Evolutionary conservation across 805 yeast species (phyloP), one percentile per base, ranked within the genome.

Genomic region (Metschnikowia lochheadii): DNA sequence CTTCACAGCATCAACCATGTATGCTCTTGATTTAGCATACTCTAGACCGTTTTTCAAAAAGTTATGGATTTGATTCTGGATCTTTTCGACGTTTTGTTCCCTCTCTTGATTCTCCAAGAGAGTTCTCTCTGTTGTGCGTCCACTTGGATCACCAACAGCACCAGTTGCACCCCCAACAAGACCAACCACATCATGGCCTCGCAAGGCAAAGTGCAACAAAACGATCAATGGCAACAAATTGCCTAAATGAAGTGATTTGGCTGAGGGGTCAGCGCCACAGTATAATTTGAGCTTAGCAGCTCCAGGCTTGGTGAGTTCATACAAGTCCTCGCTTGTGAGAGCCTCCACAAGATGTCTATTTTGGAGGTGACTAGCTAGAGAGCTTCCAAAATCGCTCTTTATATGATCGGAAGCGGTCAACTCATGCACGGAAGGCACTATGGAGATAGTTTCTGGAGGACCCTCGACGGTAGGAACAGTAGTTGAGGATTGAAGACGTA

Each of bases 261-360:
- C 98, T 0, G 96, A 84, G 1, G 99, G 99, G 63, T 94, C 99
- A 0, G 97, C 97, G 10, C 99, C 99, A 65, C 96, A 85, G 66
- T 92, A 92, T 6, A 89, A 66, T 8, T 84, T 82, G 11, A 87
- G 59, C 56, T 73, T 76, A 34, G 66, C 31, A 21, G 48, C 49
- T 3, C 55, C 59, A 2, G 51, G 62, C 26, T 62, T 58, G 2
- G 76, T 70, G 43, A 69, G 51, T 7, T 63, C 61, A 51, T 60
- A 69, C 46, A 73, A 62, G 21, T 69, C 70, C 21, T 73, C 78
- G 49, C 60, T 65, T 11, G 77, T 68, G 35, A 69, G 59, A 1
- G 72, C 56, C 52, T 73, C 78, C 5, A 73, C 70, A 48, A 73
- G 59, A 50, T 65, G 53, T 26, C 78, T 57, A 14, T 66, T 55